A percentile compares a stretch with the other conserved stretches of the same genome.
These are phyloP conservation scores for Solanum peruvianum DNA, from an alignment of 257 asterid species.

Conservation along the genomic window DNA sequence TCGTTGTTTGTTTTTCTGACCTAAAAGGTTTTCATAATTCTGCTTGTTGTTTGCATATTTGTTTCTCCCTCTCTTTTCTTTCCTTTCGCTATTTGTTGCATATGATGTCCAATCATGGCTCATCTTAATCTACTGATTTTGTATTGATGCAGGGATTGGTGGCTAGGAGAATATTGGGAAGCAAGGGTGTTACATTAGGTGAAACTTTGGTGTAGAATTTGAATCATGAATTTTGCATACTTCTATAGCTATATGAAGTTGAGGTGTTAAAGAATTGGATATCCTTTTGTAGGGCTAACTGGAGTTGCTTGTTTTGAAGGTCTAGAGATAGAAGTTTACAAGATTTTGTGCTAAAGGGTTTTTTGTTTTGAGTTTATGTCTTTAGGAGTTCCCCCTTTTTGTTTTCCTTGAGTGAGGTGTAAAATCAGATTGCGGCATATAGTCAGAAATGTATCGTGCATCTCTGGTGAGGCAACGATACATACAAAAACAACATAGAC, in stretches of 20 bases:
- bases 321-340: constrained; percentile 9
- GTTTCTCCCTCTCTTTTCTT: not conserved
- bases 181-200: not conserved
- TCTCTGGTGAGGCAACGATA: constrained; percentile 6
- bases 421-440: constrained; percentile 15
- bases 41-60: not conserved
- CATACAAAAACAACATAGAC: not conserved
- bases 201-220: constrained; percentile 9
- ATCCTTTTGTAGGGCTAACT: constrained; percentile 14
- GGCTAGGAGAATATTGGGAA: constrained; percentile 4
- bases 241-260: not conserved
- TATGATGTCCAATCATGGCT: not conserved
- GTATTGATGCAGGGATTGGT: constrained; percentile 3
- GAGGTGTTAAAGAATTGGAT: constrained; percentile 2
- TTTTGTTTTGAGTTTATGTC: constrained; percentile 2
- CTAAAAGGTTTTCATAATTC: not conserved
- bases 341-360: constrained; percentile 2
- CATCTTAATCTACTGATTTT: not conserved
- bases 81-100: not conserved
- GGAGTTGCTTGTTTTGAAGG: constrained; percentile 9
- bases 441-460: constrained; percentile 15
- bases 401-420: constrained; percentile 11
- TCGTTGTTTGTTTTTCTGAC: not conserved
- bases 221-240: constrained; percentile 17
- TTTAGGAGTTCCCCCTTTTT: not conserved